These are phyloP conservation scores for Larix kaempferi DNA, from an alignment of 75 land plant species.

Conservation along the genomic window DNA sequence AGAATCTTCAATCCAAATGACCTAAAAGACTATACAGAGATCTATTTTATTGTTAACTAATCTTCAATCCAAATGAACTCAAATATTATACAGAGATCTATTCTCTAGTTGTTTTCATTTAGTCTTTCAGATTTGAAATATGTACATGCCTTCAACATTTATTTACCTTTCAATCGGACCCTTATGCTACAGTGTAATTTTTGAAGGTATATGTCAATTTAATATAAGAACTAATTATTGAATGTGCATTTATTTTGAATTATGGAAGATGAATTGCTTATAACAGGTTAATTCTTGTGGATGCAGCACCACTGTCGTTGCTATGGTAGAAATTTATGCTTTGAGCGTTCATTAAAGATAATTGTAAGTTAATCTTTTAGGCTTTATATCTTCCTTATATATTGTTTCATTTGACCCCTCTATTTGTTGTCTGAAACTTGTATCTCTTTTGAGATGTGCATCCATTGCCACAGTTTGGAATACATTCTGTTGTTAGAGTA, in stretches of 20 bases:
- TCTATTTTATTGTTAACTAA: too few species aligned
- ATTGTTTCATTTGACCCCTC: background rate
- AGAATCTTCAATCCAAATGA: too few species aligned
- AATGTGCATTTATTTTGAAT: background rate
- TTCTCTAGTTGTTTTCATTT: too few species aligned
- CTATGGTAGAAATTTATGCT: too few species aligned
- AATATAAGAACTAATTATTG: background rate
- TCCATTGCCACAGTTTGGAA: constrained; percentile 80
- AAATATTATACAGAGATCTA: too few species aligned
- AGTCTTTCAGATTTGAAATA: too few species aligned
- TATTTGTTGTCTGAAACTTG: constrained; percentile 11
- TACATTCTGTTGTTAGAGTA: constrained; percentile 68
- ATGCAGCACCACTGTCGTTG: too few species aligned
- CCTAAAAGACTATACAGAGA: too few species aligned
- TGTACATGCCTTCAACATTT: background rate
- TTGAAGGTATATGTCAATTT: background rate
- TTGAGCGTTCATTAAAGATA: too few species aligned
- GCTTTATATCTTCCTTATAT: background rate
- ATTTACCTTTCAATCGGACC: background rate
- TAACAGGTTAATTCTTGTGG: too few species aligned
- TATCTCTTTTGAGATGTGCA: constrained; percentile 12
- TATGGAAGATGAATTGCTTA: background rate
- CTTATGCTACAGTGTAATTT: background rate
- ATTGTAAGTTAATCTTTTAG: too few species aligned
- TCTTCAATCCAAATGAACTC: too few species aligned